Base-by-base conservation (phyloP, 805 yeast species). In the Diddensiella caesifluorescens region DNA sequence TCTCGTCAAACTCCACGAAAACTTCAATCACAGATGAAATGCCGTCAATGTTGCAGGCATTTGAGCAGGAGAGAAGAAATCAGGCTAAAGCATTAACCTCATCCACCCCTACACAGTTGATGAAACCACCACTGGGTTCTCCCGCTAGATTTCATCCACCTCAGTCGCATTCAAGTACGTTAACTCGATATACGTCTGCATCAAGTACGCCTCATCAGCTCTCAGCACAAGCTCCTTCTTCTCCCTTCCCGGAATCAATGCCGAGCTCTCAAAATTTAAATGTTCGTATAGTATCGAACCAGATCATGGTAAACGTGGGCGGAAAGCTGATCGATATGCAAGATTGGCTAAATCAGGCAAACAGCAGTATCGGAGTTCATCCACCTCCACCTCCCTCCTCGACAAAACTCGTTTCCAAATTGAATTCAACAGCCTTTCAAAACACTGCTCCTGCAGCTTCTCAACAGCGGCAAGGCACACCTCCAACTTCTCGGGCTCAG, bases 241-340 rank as follows among this genome's bases (percentile, higher is more conserved):
- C 45, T 13, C 35, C 45, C 4, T 34, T 21, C 10, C 35, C 38
- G 33, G 26, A 10, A 12, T 28, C 45, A 29, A 36, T 39, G 20
- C 31, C 44, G 16, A 25, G 37, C n/a, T 23, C 39, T 28, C 15
- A 32, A n/a, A 35, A 42, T 7, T 22, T 52, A 9, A 38, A 54
- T 10, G 57, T 55, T 22, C 42, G 50, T 29, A 55, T 48, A 52
- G 40, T 53, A 32, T 48, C 40, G 37, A 51, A 52, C 39, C 46
- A 59, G 12, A 47, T 56, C 51, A 53, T 51, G 55, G 56, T 56
- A 30, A 35, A 44, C 27, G 39, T 51, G 4, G 47, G 43, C 10
- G 43, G 47, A 5, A 37, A 39, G 7, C 45, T 29, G 32, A 42
- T 50, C 19, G 61, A 56, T 42, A 56, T 56, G 60, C 61, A 56